Conservation (phyloP, 2,329 filamentous ascomycete genomes). For the Fusarium ramigenum region DNA sequence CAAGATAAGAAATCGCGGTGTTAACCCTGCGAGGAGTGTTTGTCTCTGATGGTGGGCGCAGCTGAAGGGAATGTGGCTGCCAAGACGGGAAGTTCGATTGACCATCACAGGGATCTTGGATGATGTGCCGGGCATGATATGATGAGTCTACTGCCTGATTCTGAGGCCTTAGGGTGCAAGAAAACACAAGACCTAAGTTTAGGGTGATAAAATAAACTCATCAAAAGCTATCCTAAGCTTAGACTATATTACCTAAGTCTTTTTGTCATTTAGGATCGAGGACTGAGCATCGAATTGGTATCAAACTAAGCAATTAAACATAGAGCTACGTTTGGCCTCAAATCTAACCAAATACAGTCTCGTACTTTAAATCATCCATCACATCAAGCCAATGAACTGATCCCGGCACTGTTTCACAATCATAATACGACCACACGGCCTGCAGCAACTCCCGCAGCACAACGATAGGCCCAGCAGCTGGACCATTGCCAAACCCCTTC, state of each 20-base stretch:
- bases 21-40: background rate
- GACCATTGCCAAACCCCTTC: background rate
- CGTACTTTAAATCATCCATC: constrained; percentile 24
- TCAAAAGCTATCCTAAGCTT: background rate
- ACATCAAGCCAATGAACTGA: constrained; percentile 24
- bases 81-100: constrained; percentile 5
- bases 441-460: constrained; percentile 22
- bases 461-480: constrained; percentile 17
- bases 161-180: no score
- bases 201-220: no score
- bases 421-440: constrained; percentile 26
- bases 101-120: background rate
- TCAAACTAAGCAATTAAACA: background rate
- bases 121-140: background rate
- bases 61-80: background rate
- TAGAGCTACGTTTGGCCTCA: background rate
- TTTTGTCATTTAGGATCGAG: no score
- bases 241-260: no score
- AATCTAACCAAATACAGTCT: constrained; percentile 31
- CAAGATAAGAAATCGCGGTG: constrained; percentile 19
- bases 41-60: background rate
- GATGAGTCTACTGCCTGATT: background rate
- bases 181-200: no score
- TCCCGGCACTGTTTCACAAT: constrained; percentile 20
- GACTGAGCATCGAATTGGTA: background rate